These are phyloP conservation scores for Arthrobotrys pseudoclavata DNA, from an alignment of 2,329 filamentous ascomycete species.

Conservation along the genomic window DNA sequence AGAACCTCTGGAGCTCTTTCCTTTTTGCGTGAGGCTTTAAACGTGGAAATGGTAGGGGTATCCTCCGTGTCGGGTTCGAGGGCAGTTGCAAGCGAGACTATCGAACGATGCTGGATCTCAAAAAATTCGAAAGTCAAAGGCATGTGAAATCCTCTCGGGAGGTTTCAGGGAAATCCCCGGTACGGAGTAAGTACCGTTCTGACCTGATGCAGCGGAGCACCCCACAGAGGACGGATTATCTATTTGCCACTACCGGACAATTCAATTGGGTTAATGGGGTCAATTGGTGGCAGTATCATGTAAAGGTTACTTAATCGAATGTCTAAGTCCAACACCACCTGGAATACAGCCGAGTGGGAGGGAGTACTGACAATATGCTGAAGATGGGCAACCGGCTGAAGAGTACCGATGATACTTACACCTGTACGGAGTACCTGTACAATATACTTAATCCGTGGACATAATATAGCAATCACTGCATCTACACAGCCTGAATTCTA, in stretches of 20 bases:
- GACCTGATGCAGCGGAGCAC: slow-evolving; percentile 8
- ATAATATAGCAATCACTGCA: neutral
- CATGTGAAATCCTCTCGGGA: slow-evolving; percentile 46
- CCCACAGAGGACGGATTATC: slow-evolving; percentile 53
- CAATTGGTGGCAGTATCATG: slow-evolving; percentile 25
- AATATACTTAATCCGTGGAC: slow-evolving; percentile 1
- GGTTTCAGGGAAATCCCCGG: slow-evolving; percentile 46
- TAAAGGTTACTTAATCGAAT: slow-evolving; percentile 31
- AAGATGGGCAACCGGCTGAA: slow-evolving; percentile 14
- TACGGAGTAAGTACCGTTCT: neutral
- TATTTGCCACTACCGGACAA: slow-evolving; percentile 49
- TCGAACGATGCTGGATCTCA: slow-evolving; percentile 20
- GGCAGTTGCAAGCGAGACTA: slow-evolving; percentile 46
- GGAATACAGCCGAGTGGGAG: slow-evolving; percentile 27
- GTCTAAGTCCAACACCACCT: slow-evolving; percentile 13
- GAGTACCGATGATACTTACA: neutral
- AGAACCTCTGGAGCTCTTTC: slow-evolving; percentile 56
- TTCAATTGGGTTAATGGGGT: slow-evolving; percentile 9
- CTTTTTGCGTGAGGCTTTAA: slow-evolving; percentile 57
- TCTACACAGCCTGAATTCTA: slow-evolving; percentile 13
- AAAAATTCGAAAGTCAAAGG: slow-evolving; percentile 28
- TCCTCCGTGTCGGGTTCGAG: slow-evolving; percentile 40
- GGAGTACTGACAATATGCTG: neutral
- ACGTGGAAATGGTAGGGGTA: slow-evolving; percentile 54
- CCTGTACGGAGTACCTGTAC: neutral